These are phyloP conservation scores for Carex myosuroides DNA, from an alignment of 176 grass and related monocot species.

Conservation along the genomic window DNA sequence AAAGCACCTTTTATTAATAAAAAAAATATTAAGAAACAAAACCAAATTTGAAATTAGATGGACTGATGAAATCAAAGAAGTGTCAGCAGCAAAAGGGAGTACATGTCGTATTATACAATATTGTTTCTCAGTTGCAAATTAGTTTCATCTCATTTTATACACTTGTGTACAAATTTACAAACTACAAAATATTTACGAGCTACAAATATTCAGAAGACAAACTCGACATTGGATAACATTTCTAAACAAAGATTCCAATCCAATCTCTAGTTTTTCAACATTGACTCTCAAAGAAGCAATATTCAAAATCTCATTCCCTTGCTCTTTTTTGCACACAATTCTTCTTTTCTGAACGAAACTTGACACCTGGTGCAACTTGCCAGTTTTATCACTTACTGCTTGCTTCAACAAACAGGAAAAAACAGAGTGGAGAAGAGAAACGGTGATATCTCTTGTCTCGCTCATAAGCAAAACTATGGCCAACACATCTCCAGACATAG, in stretches of 20 bases:
- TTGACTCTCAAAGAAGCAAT: not conserved
- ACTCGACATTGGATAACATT: slow-evolving; percentile 8
- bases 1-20: not conserved
- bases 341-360: not conserved
- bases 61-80: not conserved
- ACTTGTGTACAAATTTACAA: not conserved
- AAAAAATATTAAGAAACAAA: not conserved
- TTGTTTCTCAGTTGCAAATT: not conserved
- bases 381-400: not conserved
- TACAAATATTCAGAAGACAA: slow-evolving; percentile 6
- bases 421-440: not conserved
- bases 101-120: not conserved
- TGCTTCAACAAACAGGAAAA: slow-evolving; percentile 8
- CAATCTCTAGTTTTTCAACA: not conserved
- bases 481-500: slow-evolving; percentile 10
- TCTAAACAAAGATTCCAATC: slow-evolving; percentile 26
- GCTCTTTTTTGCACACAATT: not conserved
- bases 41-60: not conserved
- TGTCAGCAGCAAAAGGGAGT: not conserved
- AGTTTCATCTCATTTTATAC: not conserved
- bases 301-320: not conserved
- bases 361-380: not conserved
- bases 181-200: slow-evolving; percentile 1
- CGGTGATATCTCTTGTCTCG: slow-evolving; percentile 9
- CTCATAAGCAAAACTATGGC: not conserved